Percentiles rank a stretch among this genome's conserved stretches.
phyloP scores from a whole-genome alignment of 352 stramenopile genomes.

The Globisporangium ultimum region DNA sequence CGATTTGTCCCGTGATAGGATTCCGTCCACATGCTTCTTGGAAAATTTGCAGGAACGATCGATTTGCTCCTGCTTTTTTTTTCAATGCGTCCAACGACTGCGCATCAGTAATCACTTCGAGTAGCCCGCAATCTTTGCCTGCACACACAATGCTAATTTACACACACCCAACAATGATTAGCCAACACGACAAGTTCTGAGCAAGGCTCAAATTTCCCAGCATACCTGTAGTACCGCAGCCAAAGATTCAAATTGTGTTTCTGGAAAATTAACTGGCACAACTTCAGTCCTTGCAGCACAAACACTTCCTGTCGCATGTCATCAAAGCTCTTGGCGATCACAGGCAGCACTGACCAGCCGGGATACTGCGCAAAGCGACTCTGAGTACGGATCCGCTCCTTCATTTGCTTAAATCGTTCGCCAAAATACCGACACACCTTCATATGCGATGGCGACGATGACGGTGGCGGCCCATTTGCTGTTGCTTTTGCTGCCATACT shows the following conservation, averaged over 20 bases:
- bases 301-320: constrained; percentile 97
- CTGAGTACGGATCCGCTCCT: constrained; percentile 70
- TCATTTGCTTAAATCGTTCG: constrained; percentile 90
- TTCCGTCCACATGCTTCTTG: constrained; percentile 41
- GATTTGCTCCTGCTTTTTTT: constrained; percentile 66
- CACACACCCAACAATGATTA: background rate
- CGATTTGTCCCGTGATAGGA: constrained; percentile 32
- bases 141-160: constrained; percentile 88
- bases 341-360: constrained; percentile 84
- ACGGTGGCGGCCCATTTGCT: background rate
- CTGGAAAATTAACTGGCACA: constrained; percentile 93
- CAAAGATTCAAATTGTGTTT: constrained; percentile 88
- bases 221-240: constrained; percentile 88
- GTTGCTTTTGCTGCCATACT: constrained; percentile 3
- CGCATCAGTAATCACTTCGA: constrained; percentile 94
- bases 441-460: constrained; percentile 16
- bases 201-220: background rate
- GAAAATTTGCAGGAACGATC: constrained; percentile 48
- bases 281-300: constrained; percentile 92
- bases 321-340: constrained; percentile 98
- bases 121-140: constrained; percentile 88
- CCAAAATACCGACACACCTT: constrained; percentile 43
- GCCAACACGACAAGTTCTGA: background rate
- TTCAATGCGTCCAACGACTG: constrained; percentile 96
- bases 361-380: constrained; percentile 63